phyloP scores from a whole-genome alignment of 148 eudicot genomes.

The Polygonum aviculare region DNA sequence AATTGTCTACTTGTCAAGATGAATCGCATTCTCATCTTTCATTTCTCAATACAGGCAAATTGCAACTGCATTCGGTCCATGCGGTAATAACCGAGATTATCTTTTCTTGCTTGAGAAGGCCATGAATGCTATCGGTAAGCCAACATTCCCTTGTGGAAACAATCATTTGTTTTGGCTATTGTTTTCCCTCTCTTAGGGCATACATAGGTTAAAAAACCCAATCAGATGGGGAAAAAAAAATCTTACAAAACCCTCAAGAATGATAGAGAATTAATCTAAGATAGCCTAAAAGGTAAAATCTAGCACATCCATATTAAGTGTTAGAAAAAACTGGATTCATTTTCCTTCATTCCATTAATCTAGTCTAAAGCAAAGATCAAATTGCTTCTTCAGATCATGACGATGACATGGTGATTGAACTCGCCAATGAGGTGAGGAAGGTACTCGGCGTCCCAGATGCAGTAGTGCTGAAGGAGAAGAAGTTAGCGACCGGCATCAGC shows the following conservation, averaged over 20 bases:
- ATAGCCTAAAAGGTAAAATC: too few species aligned
- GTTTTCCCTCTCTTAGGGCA: too few species aligned
- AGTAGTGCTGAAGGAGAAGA: constrained; percentile 28
- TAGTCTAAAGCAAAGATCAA: neutral
- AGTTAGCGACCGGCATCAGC: constrained; percentile 21
- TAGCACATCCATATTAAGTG: too few species aligned
- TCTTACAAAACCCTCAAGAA: too few species aligned
- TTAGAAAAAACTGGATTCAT: too few species aligned
- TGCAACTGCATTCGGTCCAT: constrained; percentile 90
- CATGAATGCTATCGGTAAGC: constrained; percentile 62
- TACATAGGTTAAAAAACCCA: too few species aligned
- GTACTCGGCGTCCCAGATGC: constrained; percentile 35
- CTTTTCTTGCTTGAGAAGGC: constrained; percentile 87
- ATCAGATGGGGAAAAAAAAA: too few species aligned
- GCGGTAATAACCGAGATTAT: constrained; percentile 89
- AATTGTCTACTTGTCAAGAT: neutral
- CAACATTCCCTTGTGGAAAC: neutral
- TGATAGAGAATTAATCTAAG: too few species aligned
- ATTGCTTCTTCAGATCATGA: constrained; percentile 56
- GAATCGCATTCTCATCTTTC: constrained; percentile 9
- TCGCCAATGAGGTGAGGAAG: constrained; percentile 82
- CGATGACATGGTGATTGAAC: constrained; percentile 70
- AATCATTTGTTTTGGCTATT: neutral
- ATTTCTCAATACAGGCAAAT: constrained; percentile 50
- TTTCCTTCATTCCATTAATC: too few species aligned